These are phyloP conservation scores for Sporothrix euskadiensis DNA, from an alignment of 2,329 filamentous ascomycete genomes.

Conservation along the genomic window DNA sequence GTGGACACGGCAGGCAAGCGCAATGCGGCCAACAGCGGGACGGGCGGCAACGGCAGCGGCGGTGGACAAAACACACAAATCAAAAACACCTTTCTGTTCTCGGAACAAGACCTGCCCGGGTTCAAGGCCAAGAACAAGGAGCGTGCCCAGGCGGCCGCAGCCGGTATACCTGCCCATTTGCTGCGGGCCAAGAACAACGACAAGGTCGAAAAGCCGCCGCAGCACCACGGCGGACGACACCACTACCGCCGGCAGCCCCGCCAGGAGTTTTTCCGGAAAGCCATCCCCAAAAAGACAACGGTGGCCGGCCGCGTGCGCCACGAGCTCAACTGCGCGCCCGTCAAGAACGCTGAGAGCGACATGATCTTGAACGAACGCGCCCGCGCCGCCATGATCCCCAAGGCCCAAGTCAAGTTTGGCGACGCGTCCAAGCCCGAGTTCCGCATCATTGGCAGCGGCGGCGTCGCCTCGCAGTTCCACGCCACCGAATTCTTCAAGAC, in stretches of 20 bases:
- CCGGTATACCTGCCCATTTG: slow-evolving; percentile 60
- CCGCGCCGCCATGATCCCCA: slow-evolving; percentile 61
- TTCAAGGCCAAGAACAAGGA: slow-evolving; percentile 62
- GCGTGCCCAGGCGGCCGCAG: slow-evolving; percentile 57
- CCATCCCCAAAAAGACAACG: slow-evolving; percentile 79
- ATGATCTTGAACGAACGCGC: slow-evolving; percentile 60
- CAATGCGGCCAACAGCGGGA: neutral
- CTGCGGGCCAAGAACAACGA: slow-evolving; percentile 44
- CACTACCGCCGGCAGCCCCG: slow-evolving; percentile 34
- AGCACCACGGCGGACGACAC: slow-evolving; percentile 35
- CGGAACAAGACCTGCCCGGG: slow-evolving; percentile 86
- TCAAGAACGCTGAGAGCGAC: slow-evolving; percentile 69
- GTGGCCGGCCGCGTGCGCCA: slow-evolving; percentile 71
- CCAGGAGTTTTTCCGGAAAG: slow-evolving; percentile 64
- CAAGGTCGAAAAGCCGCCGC: slow-evolving; percentile 48
- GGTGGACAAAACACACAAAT: slow-evolving; percentile 52
- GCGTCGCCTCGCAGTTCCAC: slow-evolving; percentile 50
- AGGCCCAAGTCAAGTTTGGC: slow-evolving; percentile 55
- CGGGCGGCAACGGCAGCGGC: slow-evolving; percentile 1
- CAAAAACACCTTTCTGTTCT: slow-evolving; percentile 87
- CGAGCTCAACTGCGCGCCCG: slow-evolving; percentile 73
- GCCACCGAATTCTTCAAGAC: slow-evolving; percentile 58
- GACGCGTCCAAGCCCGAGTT: slow-evolving; percentile 51
- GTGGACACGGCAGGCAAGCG: slow-evolving; percentile 36
- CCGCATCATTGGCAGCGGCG: slow-evolving; percentile 60